Conservation (phyloP, 768 basidiomycete genomes). For the Collybia nuda region DNA sequence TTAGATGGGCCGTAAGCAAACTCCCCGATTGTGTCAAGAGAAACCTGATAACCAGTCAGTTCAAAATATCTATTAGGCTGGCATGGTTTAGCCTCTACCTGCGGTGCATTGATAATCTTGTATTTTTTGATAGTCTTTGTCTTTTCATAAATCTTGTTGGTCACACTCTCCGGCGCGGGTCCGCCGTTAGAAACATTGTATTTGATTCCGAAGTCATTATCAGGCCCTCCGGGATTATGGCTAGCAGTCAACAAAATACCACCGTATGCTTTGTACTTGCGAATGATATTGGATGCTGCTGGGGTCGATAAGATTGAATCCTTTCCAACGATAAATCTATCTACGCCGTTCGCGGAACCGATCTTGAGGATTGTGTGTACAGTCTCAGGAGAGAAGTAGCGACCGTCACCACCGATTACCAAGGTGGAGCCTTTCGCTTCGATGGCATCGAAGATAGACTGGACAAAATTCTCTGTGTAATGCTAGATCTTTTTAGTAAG, state of each 20-base stretch:
- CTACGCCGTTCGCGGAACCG: constrained; percentile 91
- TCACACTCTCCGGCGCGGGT: constrained; percentile 94
- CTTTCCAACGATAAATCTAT: constrained; percentile 89
- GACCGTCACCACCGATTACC: constrained; percentile 97
- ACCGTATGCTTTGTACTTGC: constrained; percentile 94
- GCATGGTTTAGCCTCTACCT: constrained; percentile 46
- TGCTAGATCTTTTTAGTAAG: constrained; percentile 50
- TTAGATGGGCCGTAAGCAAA: constrained; percentile 78
- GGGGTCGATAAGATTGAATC: constrained; percentile 94
- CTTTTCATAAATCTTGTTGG: constrained; percentile 92
- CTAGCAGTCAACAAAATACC: constrained; percentile 96
- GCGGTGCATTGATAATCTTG: constrained; percentile 76
- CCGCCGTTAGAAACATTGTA: constrained; percentile 98
- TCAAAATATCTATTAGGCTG: constrained; percentile 2
- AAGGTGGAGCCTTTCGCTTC: constrained; percentile 76
- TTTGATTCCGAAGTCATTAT: constrained; percentile 99
- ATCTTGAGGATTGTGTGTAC: constrained; percentile 93
- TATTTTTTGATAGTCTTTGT: constrained; percentile 86
- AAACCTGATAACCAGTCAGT: constrained; percentile 48
- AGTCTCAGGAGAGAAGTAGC: constrained; percentile 83
- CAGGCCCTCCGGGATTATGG: constrained; percentile 98
- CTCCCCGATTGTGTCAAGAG: constrained; percentile 82
- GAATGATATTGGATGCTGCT: constrained; percentile 93
- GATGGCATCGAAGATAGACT: constrained; percentile 92
- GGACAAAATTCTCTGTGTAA: constrained; percentile 99